A percentile compares a stretch with the other conserved stretches of the same genome.
Conservation (phyloP, 2,329 filamentous ascomycete genomes). For the Dactylonectria estremocensis region DNA sequence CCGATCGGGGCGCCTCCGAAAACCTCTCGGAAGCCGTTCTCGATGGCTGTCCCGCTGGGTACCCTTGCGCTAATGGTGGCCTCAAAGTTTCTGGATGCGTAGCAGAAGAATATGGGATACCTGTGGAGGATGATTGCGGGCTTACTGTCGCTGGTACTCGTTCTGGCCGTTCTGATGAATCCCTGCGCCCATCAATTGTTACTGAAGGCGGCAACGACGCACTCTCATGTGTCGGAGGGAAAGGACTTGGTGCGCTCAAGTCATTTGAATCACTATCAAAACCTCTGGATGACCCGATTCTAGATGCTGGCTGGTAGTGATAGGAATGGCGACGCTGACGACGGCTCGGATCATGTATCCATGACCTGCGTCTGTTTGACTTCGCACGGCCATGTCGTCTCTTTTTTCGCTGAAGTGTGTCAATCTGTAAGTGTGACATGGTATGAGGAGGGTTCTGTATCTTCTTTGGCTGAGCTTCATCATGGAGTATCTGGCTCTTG, state of each 20-base stretch:
- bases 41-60: background rate
- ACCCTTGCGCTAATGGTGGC: background rate
- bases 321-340: background rate
- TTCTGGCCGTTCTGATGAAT: background rate
- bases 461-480: slow-evolving; percentile 10
- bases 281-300: background rate
- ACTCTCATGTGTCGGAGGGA: slow-evolving; percentile 4
- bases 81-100: too few relatives aligned
- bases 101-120: background rate
- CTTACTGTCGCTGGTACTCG: background rate
- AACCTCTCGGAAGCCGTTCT: background rate
- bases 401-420: background rate
- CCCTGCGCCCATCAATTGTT: background rate
- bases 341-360: background rate
- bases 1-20: too few relatives aligned
- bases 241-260: background rate
- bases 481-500: slow-evolving; percentile 11
- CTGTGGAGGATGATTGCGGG: background rate
- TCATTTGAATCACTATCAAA: slow-evolving; percentile 6
- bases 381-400: background rate
- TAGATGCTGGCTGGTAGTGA: background rate
- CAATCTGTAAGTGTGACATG: slow-evolving; percentile 18
- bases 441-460: background rate
- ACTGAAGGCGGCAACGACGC: background rate
- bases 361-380: background rate